Evolutionary conservation across 441 rosid species (phyloP).

Genomic region (Erodium texanum): DNA sequence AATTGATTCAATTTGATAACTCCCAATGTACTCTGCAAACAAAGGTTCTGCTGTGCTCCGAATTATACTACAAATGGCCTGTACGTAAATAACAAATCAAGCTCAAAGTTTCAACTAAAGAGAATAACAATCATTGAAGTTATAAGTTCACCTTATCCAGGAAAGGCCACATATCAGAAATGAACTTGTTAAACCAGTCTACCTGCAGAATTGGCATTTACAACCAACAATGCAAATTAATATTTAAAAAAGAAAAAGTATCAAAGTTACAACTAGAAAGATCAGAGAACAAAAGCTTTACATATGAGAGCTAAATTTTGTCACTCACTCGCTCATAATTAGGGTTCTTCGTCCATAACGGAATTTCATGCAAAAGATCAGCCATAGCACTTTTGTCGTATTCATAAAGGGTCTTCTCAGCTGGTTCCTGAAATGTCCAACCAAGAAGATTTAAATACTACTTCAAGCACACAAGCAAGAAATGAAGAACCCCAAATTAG

Average conservation of each 20-base stretch:
- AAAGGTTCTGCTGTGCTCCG: slow-evolving; percentile 45
- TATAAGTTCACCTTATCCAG: slow-evolving; percentile 42
- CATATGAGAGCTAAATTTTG: not conserved
- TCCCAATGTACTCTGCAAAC: slow-evolving; percentile 58
- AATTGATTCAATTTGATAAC: slow-evolving; percentile 46
- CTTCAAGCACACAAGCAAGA: not conserved
- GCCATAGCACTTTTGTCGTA: slow-evolving; percentile 18
- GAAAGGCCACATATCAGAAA: slow-evolving; percentile 56
- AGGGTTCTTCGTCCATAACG: slow-evolving; percentile 38
- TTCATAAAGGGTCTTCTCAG: slow-evolving; percentile 18
- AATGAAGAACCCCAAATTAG: not conserved
- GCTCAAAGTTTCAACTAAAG: slow-evolving; percentile 7
- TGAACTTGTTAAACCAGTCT: slow-evolving; percentile 58
- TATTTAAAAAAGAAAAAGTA: too few relatives aligned
- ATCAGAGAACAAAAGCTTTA: not conserved
- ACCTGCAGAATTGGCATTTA: slow-evolving; percentile 29
- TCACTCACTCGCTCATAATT: slow-evolving; percentile 36
- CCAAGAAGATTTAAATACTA: not conserved
- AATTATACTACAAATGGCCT: slow-evolving; percentile 61
- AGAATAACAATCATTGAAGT: slow-evolving; percentile 8
- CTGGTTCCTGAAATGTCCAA: slow-evolving; percentile 25
- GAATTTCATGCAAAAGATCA: slow-evolving; percentile 30
- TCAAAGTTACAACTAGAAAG: too few relatives aligned
- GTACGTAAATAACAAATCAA: slow-evolving; percentile 13
- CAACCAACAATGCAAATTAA: too few relatives aligned